Evolutionary conservation across 257 asterid genomes (phyloP).

Genomic region (Gentiana macrophylla): DNA sequence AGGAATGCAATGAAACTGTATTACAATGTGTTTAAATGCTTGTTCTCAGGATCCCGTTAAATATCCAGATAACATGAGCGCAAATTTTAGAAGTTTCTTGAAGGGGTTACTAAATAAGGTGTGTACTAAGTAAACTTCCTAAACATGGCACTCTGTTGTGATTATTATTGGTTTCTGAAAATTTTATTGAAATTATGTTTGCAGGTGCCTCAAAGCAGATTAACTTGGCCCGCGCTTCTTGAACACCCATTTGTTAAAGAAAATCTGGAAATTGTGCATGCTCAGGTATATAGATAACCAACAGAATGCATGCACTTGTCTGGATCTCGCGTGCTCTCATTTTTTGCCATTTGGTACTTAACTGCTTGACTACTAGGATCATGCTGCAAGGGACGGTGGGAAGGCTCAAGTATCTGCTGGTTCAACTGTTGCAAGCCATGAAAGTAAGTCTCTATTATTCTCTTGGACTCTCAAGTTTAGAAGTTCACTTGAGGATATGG

Average conservation of each 20-base stretch:
- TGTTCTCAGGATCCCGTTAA: conserved; percentile 85
- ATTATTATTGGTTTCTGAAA: conserved; percentile 17
- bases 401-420: conserved; percentile 39
- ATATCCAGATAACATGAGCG: conserved; percentile 91
- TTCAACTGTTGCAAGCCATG: conserved; percentile 39
- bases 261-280: conserved; percentile 33
- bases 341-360: neutral
- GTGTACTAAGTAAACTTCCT: conserved; percentile 10
- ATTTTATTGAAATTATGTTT: conserved; percentile 13
- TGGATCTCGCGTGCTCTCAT: too few species aligned
- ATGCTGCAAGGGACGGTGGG: conserved; percentile 38
- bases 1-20: conserved; percentile 4
- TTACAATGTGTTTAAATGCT: conserved; percentile 9
- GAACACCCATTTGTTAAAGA: conserved; percentile 93
- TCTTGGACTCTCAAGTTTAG: neutral
- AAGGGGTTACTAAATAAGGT: conserved; percentile 97
- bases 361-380: conserved; percentile 29
- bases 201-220: conserved; percentile 86
- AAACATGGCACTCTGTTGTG: conserved; percentile 9
- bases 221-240: conserved; percentile 96
- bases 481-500: conserved; percentile 11
- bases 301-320: neutral
- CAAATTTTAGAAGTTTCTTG: conserved; percentile 69
- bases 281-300: conserved; percentile 22
- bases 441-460: conserved; percentile 35